Percentiles rank a stretch among this genome's conserved stretches.
Evolutionary conservation across 768 basidiomycete species (phyloP).

Genomic region (Crassisporium funariophilum): DNA sequence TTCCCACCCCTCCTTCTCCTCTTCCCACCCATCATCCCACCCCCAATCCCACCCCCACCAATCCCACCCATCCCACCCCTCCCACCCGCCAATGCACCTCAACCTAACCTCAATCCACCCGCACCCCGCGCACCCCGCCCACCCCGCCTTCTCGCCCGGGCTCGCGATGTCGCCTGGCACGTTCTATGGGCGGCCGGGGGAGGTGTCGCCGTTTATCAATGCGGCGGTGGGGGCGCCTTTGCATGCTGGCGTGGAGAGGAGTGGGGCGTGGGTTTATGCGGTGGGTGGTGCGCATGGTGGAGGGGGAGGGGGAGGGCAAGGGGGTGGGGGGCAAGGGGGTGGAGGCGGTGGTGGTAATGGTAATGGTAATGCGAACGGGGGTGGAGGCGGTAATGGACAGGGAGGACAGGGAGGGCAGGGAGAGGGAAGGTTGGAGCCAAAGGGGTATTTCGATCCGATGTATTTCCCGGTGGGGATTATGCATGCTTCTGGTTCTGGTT

Average conservation of each 20-base stretch:
- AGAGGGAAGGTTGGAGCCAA: constrained; percentile 34
- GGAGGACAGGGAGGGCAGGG: constrained; percentile 5
- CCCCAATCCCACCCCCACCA: constrained; percentile 11
- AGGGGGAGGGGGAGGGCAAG: background rate
- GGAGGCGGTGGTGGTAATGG: constrained; percentile 9
- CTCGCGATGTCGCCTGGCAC: constrained; percentile 73
- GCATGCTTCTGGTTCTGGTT: background rate
- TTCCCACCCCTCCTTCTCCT: constrained; percentile 9
- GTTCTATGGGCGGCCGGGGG: constrained; percentile 67
- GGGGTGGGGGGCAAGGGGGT: background rate
- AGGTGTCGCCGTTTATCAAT: constrained; percentile 41
- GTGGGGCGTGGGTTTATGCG: no score
- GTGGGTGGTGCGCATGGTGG: no score
- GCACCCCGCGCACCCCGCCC: no score
- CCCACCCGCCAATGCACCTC: constrained; percentile 14
- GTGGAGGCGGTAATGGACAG: constrained; percentile 5
- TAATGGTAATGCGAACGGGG: background rate
- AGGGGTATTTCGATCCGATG: constrained; percentile 46
- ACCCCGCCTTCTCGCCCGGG: constrained; percentile 69
- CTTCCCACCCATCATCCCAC: constrained; percentile 11
- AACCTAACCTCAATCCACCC: constrained; percentile 22
- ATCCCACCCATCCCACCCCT: constrained; percentile 1
- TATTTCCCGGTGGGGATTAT: constrained; percentile 37
- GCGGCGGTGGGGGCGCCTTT: constrained; percentile 51
- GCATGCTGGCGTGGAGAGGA: constrained; percentile 23